Base-by-base conservation (phyloP, 2,329 filamentous ascomycete species). In the Colletotrichum sansevieriae region DNA sequence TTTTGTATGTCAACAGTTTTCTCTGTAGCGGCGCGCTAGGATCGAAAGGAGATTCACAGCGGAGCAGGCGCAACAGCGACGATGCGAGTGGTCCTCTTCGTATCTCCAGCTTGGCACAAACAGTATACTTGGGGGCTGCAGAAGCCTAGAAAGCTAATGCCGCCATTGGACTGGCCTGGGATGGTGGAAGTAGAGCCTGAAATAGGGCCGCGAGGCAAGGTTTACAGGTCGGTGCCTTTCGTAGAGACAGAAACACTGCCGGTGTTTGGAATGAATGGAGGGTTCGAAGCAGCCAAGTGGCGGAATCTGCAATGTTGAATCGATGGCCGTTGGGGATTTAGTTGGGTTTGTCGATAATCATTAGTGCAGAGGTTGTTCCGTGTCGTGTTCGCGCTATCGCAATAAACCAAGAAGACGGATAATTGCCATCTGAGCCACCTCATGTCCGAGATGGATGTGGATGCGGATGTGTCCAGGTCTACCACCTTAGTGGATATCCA, bases 1-100 rank as follows among this genome's bases (percentile, higher is more conserved):
- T 44, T 51, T 65, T 59, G 62, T 65, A 68, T 37, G 65, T 68
- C 65, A 68, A 49, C 39, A 55, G 22, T 37, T 35, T 55, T 33
- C 52, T 58, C 60, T 29, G 43, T 54, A 46, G 64, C 64, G 25
- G 60, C 55, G 52, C 61, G 25, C 65, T 65, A 65, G 62, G 22
- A 49, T 58, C 37, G 12, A 68, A 59, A 56, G 20, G 52, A 64
- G 59, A 43, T 41, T 63, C 52, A 59, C 25, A 56, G 65, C 59
- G 65, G 65, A 67, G 64, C 25, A 37, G 12, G 39, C 47, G 63
- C 22, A 44, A 33, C 63, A 61, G 46, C 43, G 46, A n/a, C 39
- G 12, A 47, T 49, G 60, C 43, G 58, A 61, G 33, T 52, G 58
- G 46, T 29, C 59, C 12, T 13, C 20, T 18, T 62, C 37, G 47